Evolutionary conservation across 2,329 filamentous ascomycete genomes (phyloP).

Genomic region (Coniochaeta ligniaria): DNA sequence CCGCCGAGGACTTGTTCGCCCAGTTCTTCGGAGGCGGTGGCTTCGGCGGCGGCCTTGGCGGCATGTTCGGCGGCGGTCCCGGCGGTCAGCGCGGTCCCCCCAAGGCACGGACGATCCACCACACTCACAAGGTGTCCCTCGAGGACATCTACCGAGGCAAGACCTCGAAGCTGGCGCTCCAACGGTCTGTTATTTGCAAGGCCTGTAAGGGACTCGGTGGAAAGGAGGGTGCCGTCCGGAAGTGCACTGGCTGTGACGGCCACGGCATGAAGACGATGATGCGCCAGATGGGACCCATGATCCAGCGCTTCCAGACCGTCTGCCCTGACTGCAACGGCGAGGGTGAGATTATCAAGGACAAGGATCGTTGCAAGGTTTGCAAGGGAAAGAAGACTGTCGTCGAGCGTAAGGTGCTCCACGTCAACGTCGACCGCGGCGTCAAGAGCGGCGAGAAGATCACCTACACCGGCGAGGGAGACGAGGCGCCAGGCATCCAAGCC

Average conservation of each 20-base stretch:
- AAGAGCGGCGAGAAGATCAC: constrained; percentile 93
- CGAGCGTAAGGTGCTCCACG: constrained; percentile 95
- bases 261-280: constrained; percentile 99
- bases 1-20: constrained; percentile 90
- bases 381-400: constrained; percentile 96
- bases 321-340: constrained; percentile 98
- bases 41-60: constrained; percentile 65
- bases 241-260: constrained; percentile 84
- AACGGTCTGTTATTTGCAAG: constrained; percentile 94
- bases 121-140: constrained; percentile 95
- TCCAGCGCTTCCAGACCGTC: constrained; percentile 98
- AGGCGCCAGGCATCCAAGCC: constrained; percentile 84
- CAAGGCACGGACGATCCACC: constrained; percentile 92
- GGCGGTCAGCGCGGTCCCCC: constrained; percentile 73
- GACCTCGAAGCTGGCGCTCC: constrained; percentile 91
- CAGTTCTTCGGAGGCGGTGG: constrained; percentile 87
- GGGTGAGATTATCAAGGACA: constrained; percentile 92
- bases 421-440: constrained; percentile 93
- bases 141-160: constrained; percentile 98
- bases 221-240: constrained; percentile 96
- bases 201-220: constrained; percentile 92
- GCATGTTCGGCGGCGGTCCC: constrained; percentile 69
- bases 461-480: constrained; percentile 94
- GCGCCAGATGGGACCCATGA: constrained; percentile 99
- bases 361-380: constrained; percentile 96